phyloP scores from a whole-genome alignment of 2,329 filamentous ascomycete species.

The Calonectria leucothoes region DNA sequence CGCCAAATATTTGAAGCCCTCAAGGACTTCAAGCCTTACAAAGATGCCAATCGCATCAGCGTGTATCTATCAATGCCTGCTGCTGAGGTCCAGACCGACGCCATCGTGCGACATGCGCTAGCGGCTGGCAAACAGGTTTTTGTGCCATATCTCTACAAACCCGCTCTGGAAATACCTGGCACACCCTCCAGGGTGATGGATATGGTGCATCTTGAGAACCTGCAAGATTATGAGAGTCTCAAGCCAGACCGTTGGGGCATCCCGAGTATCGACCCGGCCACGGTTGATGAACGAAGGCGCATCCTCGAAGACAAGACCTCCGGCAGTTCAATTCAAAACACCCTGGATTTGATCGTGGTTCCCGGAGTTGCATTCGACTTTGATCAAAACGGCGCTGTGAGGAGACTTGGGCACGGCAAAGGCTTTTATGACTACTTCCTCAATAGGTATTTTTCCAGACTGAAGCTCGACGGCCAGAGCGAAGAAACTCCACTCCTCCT shows the following conservation, averaged over 20 bases:
- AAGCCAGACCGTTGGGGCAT: slow-evolving; percentile 91
- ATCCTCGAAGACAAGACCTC: slow-evolving; percentile 74
- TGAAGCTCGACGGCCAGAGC: slow-evolving; percentile 47
- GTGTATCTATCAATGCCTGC: slow-evolving; percentile 94
- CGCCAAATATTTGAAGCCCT: slow-evolving; percentile 72
- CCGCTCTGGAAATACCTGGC: slow-evolving; percentile 55
- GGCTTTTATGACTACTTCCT: slow-evolving; percentile 98
- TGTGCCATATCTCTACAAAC: slow-evolving; percentile 86
- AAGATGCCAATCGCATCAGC: slow-evolving; percentile 79
- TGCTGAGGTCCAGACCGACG: slow-evolving; percentile 86
- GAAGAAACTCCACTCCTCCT: slow-evolving; percentile 59
- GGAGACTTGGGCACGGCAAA: slow-evolving; percentile 90
- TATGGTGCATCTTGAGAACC: slow-evolving; percentile 83
- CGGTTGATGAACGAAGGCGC: slow-evolving; percentile 75
- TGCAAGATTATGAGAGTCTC: slow-evolving; percentile 83
- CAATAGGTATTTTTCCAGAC: slow-evolving; percentile 72
- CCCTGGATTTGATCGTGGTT: slow-evolving; percentile 88
- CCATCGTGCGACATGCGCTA: slow-evolving; percentile 86
- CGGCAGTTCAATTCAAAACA: slow-evolving; percentile 54
- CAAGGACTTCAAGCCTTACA: slow-evolving; percentile 77
- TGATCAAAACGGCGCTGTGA: slow-evolving; percentile 65
- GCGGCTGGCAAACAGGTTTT: slow-evolving; percentile 84
- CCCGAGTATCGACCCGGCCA: slow-evolving; percentile 79
- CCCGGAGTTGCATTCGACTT: slow-evolving; percentile 93
- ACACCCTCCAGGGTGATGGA: slow-evolving; percentile 84